Base-by-base conservation (phyloP, 1,284 basidiomycete genomes). In the Cystobasidiaceae sp. region DNA sequence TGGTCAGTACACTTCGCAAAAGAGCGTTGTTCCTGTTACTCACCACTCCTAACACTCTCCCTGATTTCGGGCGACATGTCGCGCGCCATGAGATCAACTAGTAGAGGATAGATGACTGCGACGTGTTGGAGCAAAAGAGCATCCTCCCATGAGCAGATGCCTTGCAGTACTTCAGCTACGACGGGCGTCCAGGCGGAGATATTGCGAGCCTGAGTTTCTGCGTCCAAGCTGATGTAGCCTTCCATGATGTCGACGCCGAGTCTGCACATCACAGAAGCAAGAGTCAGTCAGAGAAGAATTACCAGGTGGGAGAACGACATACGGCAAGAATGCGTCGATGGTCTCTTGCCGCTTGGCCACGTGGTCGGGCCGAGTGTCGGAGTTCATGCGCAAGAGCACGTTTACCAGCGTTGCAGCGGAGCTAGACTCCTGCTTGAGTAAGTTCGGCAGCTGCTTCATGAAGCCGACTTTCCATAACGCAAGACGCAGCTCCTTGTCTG, bases 401-500 rank as follows among this genome's bases (percentile, higher is more conserved):
- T 93, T 90, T 50, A 99, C 92, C 44, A 98, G 81, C 0, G 93
- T 98, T 4, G 94, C 85, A 32, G 96, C 97, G 72, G 92, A 93
- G 66, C 89, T 93, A 28, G 93, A 97, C 78, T 99, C 97, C 75
- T 99, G 96, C 78, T 98, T 97, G 67, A 99, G 81, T 50, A 99
- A 82, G 78, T 99, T 99, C 0, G 96, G 96, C 37, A 99, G 79
- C 77, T 99, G 97, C 77, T 97, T 97, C 96, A 99, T 99, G 80
- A 99, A 99, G 1, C 94, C 93, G 71, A 98, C 96, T 91, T 96
- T 97, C 96, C 96, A 99, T 52, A 99, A 81, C 4, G 89, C 91
- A 60, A 93, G 97, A 43, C 96, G 85, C 43, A 99, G 82, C 52
- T 97, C 93, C 79, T 97, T 97, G 78, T 99, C 92, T 54, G 96